Evolutionary conservation across 176 grass and related monocot genomes (phyloP), one percentile per base, ranked within the genome.

Genomic region (Carex myosuroides): DNA sequence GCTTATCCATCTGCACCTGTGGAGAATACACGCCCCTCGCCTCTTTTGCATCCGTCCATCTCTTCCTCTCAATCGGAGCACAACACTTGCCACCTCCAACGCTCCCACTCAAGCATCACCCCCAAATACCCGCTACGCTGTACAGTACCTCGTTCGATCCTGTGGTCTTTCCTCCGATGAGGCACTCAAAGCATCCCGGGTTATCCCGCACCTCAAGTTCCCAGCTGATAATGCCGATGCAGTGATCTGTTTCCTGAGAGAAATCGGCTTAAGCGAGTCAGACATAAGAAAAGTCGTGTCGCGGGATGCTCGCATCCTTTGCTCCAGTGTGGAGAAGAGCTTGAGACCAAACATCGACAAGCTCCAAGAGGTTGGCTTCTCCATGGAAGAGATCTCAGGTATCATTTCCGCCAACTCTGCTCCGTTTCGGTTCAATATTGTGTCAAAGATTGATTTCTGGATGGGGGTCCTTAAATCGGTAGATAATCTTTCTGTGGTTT

Each of bases 401-500:
- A 8, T 0, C 17, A 5, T 58, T 13, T 17, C 80, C 70, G 0
- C 3, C 37, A 21, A 8, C 1, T 7, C 33, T 5, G 37, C 41
- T 57, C 18, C 4, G 18, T 17, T 24, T 70, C 63, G 53, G 41
- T 14, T 13, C 11, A 79, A 26, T 54, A 84, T 70, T 3, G 11
- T 8, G 73, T n/a, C 59, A 6, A 87, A 21, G 53, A 75, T 94
- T 50, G 56, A 87, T n/a, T 83, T 87, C 72, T 89, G 39, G 62
- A 64, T 80, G 44, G 26, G 73, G 33, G 61, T 84, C 57, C 65
- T 65, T 1, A 69, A 76, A 13, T 86, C 82, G 8, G 70, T 52
- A 5, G 55, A 60, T 3, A 16, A 59, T 33, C 13, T 91, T 4
- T 61, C 85, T 11, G 20, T 39, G 42, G 58, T 57, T 3, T 1